Base-by-base conservation (phyloP, 352 stramenopile genomes). In the Plasmopara viticola region DNA sequence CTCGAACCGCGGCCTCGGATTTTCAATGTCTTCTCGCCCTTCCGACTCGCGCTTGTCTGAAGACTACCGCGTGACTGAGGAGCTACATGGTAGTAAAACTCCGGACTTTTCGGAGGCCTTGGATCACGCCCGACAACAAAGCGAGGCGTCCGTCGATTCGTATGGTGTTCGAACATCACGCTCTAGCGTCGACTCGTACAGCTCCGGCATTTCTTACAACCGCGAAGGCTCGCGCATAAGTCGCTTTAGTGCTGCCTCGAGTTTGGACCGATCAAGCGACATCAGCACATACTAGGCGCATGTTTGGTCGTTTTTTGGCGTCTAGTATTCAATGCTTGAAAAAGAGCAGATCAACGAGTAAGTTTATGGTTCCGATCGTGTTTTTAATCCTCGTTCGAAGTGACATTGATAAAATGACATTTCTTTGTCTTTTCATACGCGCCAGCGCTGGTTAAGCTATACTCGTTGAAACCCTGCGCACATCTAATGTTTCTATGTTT, bases 131-230 rank as follows among this genome's bases (percentile, higher is more conserved):
- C 73, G 77, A 5, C 46, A 79, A 6, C 62, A 83, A 28, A 88
- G 77, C 17, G 77, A 87, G 44, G 65, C 74, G 31, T 90, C 80
- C 0, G 72, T 86, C 33, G 80, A 88, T 51, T 88, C 80, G 60
- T 90, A 88, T 52, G 67, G 60, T 34, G 79, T 72, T 63, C 77
- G 68, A 48, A 65, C 66, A 25, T 86, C 80, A 10, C 66, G 66
- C 17, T 55, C 51, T 7, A 84, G 70, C n/a, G 64, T 57, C 8
- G 78, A 89, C 56, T 90, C 79, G 51, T 90, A 90, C 66, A 66
- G 64, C 48, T 87, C 77, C 10, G 72, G 72, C 2, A 61, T 83
- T 49, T 84, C 72, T 9, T 84, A 84, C 72, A 86, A 69, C 43
- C 68, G 77, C 15, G 60, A 79, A n/a, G 66, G 66, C 63, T 84